A percentile compares a stretch with the other conserved stretches of the same genome.
phyloP scores from a whole-genome alignment of 805 yeast species.

The Komagataella populi region DNA sequence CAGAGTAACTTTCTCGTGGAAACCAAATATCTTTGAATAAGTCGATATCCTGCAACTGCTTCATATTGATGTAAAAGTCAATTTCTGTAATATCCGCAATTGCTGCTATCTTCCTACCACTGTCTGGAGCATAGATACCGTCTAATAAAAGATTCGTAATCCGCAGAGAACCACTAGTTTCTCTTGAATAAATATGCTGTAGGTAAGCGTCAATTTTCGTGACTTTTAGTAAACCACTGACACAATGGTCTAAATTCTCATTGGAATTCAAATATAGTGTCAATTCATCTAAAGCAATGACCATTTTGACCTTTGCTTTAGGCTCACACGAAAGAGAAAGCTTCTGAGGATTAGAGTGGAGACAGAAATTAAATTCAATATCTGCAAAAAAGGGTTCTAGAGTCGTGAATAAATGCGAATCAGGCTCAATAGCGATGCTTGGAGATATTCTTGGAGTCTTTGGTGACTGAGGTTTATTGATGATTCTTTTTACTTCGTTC shows the following conservation, averaged over 20 bases:
- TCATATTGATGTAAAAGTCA: conserved; percentile 54
- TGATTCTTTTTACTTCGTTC: conserved; percentile 31
- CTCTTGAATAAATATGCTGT: conserved; percentile 86
- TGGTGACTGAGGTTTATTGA: conserved; percentile 9
- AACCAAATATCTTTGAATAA: conserved; percentile 77
- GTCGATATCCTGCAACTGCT: conserved; percentile 78
- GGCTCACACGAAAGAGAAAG: conserved; percentile 85
- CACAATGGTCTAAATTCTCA: conserved; percentile 11
- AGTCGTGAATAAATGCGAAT: conserved; percentile 25
- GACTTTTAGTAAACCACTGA: conserved; percentile 29
- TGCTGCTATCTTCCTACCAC: conserved; percentile 10
- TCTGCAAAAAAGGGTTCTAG: neutral
- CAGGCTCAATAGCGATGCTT: conserved; percentile 27
- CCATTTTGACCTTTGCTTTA: conserved; percentile 82
- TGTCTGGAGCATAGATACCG: conserved; percentile 27
- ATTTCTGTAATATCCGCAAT: conserved; percentile 38
- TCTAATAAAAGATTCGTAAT: conserved; percentile 33
- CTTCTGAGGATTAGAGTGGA: conserved; percentile 61
- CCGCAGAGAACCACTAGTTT: conserved; percentile 61
- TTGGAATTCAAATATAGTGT: conserved; percentile 42
- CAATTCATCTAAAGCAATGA: conserved; percentile 62
- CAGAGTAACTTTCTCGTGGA: conserved; percentile 26
- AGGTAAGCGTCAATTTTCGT: conserved; percentile 54
- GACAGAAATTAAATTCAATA: conserved; percentile 41
- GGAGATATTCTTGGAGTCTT: neutral